These are phyloP conservation scores for Cladosporium sphaerospermum DNA, from an alignment of 2,329 filamentous ascomycete genomes.

Conservation along the genomic window DNA sequence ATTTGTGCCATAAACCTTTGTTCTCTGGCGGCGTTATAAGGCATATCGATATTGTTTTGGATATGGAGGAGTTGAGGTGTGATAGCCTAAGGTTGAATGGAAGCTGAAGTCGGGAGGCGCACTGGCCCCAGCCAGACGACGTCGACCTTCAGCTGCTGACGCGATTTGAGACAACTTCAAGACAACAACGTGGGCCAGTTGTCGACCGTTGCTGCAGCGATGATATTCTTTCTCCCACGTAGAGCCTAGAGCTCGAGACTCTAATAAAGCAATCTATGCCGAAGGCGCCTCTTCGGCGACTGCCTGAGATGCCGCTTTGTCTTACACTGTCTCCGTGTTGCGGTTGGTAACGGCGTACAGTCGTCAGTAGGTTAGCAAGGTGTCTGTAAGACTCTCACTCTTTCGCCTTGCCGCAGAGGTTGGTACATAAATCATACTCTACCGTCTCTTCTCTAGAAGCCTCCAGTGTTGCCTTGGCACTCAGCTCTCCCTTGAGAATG, in stretches of 20 bases:
- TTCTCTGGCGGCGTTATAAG: too few species aligned
- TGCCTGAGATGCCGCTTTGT: neutral
- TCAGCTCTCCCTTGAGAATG: neutral
- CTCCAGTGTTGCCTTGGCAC: neutral
- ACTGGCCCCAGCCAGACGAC: too few species aligned
- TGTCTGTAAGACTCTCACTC: neutral
- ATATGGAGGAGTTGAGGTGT: too few species aligned
- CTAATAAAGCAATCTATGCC: neutral
- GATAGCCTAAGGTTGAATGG: too few species aligned
- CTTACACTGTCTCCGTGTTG: neutral
- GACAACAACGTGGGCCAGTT: neutral
- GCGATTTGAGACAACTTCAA: neutral
- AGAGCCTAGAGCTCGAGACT: neutral
- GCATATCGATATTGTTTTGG: too few species aligned
- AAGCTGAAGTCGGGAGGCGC: too few species aligned
- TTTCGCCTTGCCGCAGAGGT: neutral
- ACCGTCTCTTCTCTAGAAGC: neutral
- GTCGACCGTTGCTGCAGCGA: neutral
- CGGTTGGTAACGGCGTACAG: neutral
- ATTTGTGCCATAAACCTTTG: too few species aligned
- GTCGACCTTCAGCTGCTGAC: neutral
- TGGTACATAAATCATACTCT: neutral
- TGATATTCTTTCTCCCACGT: neutral
- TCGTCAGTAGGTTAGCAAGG: neutral
- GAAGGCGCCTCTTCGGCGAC: neutral